Evolutionary conservation across 108 stramenopile species (phyloP).

Genomic region (Cylindrotheca fusiformis): DNA sequence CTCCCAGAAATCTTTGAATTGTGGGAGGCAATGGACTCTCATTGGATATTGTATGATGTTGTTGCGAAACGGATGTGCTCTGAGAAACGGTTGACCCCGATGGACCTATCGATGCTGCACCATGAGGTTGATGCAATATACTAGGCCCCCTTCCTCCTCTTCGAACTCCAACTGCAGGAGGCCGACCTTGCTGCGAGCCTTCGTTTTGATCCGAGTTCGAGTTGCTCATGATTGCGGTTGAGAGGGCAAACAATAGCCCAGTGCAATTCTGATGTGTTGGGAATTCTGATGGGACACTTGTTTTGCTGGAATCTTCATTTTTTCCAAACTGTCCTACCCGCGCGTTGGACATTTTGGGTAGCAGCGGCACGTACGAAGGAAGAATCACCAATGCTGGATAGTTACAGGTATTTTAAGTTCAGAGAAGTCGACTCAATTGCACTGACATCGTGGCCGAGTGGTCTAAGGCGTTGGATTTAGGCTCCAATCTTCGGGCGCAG

Average conservation of each 20-base stretch:
- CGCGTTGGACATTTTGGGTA: too few relatives aligned
- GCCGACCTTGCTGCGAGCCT: not conserved
- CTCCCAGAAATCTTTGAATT: slow-evolving; percentile 88
- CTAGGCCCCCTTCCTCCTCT: not conserved
- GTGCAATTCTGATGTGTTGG: too few relatives aligned
- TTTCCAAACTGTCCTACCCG: too few relatives aligned
- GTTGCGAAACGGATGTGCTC: slow-evolving; percentile 24
- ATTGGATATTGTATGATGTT: slow-evolving; percentile 21
- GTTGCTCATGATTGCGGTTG: too few relatives aligned
- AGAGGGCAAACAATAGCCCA: too few relatives aligned
- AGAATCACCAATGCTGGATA: too few relatives aligned
- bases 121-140: slow-evolving; percentile 18
- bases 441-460: slow-evolving; percentile 37
- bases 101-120: slow-evolving; percentile 13
- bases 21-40: slow-evolving; percentile 83
- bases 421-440: too few relatives aligned
- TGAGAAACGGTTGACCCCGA: slow-evolving; percentile 14
- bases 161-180: not conserved
- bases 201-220: too few relatives aligned
- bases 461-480: slow-evolving; percentile 50
- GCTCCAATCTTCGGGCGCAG: slow-evolving; percentile 37
- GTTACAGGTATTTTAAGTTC: too few relatives aligned
- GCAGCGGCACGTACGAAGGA: too few relatives aligned
- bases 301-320: too few relatives aligned
- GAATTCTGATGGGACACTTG: too few relatives aligned